These are phyloP conservation scores for Bidens hawaiensis DNA, from an alignment of 140 eudicot genomes.

Conservation along the genomic window DNA sequence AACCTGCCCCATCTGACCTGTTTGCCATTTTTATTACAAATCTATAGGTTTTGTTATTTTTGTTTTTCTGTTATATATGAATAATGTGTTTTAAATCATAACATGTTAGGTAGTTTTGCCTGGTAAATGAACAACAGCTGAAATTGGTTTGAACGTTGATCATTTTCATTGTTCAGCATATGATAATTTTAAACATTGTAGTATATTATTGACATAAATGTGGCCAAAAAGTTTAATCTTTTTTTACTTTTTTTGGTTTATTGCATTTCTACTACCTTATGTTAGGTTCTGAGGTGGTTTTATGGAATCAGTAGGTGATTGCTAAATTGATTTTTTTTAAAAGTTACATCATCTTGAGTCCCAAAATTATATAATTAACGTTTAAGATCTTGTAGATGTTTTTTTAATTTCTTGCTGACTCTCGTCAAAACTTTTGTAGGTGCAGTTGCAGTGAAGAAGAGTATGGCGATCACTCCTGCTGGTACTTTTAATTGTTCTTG, in stretches of 20 bases:
- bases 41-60: not conserved
- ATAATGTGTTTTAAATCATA: not conserved
- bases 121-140: not conserved
- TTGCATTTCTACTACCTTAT: too few relatives aligned
- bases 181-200: not conserved
- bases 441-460: conserved; percentile 15
- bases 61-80: not conserved
- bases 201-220: too few relatives aligned
- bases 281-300: not conserved
- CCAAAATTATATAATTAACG: too few relatives aligned
- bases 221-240: too few relatives aligned
- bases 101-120: not conserved
- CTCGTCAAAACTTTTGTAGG: not conserved
- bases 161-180: not conserved
- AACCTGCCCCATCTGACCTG: too few relatives aligned
- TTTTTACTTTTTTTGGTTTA: too few relatives aligned
- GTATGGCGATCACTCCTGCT: conserved; percentile 15
- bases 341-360: too few relatives aligned
- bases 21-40: too few relatives aligned
- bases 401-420: conserved; percentile 10
- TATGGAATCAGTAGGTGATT: not conserved
- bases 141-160: not conserved
- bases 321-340: too few relatives aligned
- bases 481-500: conserved; percentile 10
- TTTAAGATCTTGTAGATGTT: too few relatives aligned